These are phyloP conservation scores for Tulasnella sp. DNA, from an alignment of 768 basidiomycete genomes.

Conservation along the genomic window DNA sequence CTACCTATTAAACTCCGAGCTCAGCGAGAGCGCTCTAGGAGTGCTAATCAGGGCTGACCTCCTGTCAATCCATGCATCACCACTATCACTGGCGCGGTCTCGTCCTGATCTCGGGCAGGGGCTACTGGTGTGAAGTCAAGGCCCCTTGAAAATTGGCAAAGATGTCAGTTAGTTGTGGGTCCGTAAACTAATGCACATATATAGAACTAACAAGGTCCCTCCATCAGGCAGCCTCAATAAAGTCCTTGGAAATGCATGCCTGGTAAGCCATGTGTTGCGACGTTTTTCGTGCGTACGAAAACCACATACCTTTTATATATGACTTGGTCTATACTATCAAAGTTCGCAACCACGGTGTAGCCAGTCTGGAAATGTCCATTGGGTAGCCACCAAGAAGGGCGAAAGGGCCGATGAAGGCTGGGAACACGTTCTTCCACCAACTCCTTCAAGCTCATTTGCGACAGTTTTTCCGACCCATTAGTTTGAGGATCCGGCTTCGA, in stretches of 20 bases:
- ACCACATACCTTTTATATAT: constrained; percentile 30
- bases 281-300: too few relatives aligned
- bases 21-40: constrained; percentile 29
- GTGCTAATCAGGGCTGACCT: constrained; percentile 25
- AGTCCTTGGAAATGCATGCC: constrained; percentile 25
- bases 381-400: constrained; percentile 29
- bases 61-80: constrained; percentile 39
- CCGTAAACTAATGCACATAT: background rate
- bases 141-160: constrained; percentile 1
- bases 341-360: constrained; percentile 31
- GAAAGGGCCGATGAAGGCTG: constrained; percentile 23
- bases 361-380: constrained; percentile 33
- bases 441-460: constrained; percentile 35
- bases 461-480: constrained; percentile 80
- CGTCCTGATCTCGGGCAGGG: constrained; percentile 25
- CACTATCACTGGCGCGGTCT: constrained; percentile 34
- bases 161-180: background rate
- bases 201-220: constrained; percentile 28
- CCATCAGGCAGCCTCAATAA: constrained; percentile 33
- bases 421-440: constrained; percentile 21
- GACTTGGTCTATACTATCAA: constrained; percentile 30
- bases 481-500: too few relatives aligned
- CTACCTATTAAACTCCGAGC: constrained; percentile 46
- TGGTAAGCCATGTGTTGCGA: too few relatives aligned
- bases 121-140: constrained; percentile 27